These are phyloP conservation scores for Ophiostoma triangulosporum DNA, from an alignment of 2,329 filamentous ascomycete species.

Conservation along the genomic window DNA sequence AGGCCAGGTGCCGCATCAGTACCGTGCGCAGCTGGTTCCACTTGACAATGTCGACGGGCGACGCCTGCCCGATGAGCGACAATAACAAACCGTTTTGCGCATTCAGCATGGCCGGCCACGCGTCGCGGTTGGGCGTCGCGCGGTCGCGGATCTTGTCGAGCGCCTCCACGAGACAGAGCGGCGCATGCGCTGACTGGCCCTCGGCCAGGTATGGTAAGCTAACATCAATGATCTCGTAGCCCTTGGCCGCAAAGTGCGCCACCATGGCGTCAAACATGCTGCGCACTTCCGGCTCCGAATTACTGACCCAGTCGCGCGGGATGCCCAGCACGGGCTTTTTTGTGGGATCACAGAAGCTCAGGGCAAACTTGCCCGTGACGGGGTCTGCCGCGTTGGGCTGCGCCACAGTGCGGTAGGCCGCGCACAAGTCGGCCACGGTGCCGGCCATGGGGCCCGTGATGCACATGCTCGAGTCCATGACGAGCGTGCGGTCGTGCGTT, in stretches of 20 bases:
- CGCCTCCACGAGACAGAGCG: slow-evolving; percentile 65
- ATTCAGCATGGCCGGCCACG: slow-evolving; percentile 44
- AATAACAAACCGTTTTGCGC: slow-evolving; percentile 59
- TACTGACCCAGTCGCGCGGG: slow-evolving; percentile 54
- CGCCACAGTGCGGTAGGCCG: slow-evolving; percentile 72
- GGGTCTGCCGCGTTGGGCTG: slow-evolving; percentile 52
- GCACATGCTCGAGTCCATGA: slow-evolving; percentile 38
- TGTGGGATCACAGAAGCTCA: slow-evolving; percentile 19
- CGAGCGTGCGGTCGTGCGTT: slow-evolving; percentile 55
- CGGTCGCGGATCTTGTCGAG: slow-evolving; percentile 32
- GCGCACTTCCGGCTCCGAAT: slow-evolving; percentile 50
- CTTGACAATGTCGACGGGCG: slow-evolving; percentile 56
- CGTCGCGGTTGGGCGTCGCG: slow-evolving; percentile 26
- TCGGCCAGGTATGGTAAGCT: slow-evolving; percentile 52
- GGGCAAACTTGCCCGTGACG: slow-evolving; percentile 47
- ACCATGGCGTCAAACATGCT: slow-evolving; percentile 49
- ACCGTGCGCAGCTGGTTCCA: slow-evolving; percentile 61
- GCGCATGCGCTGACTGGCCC: slow-evolving; percentile 62
- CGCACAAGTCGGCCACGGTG: slow-evolving; percentile 62
- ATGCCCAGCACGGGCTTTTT: slow-evolving; percentile 48
- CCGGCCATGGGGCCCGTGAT: slow-evolving; percentile 65
- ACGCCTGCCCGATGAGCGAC: slow-evolving; percentile 47
- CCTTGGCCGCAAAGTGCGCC: slow-evolving; percentile 36
- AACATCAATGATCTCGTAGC: slow-evolving; percentile 43
- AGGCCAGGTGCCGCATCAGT: slow-evolving; percentile 65